Evolutionary conservation across 2,329 filamentous ascomycete genomes (phyloP).

Genomic region (Hortaea werneckii): DNA sequence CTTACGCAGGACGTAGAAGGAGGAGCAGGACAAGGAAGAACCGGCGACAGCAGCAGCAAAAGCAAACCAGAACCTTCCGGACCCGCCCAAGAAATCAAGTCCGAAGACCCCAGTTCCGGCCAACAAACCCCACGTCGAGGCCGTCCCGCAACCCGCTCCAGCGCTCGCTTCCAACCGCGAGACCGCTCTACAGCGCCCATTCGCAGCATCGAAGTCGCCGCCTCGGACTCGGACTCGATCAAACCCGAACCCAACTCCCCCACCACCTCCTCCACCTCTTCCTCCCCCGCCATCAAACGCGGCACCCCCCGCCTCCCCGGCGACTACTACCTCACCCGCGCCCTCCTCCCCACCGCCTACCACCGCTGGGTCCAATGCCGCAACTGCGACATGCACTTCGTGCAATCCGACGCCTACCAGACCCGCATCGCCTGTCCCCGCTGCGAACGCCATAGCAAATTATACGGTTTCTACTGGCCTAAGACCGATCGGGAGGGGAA

Average conservation of each 20-base stretch:
- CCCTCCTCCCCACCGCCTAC: constrained; percentile 66
- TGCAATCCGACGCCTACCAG: constrained; percentile 79
- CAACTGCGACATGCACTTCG: constrained; percentile 71
- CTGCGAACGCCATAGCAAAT: constrained; percentile 88
- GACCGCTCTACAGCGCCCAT: constrained; percentile 11
- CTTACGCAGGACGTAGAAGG: constrained; percentile 14
- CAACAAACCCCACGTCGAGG: not conserved
- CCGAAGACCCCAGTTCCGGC: not conserved
- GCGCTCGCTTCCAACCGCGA: not conserved
- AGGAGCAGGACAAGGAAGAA: too few relatives aligned
- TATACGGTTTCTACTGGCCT: constrained; percentile 93
- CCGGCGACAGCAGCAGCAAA: too few relatives aligned
- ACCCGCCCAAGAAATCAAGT: not conserved
- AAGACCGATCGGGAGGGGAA: constrained; percentile 78
- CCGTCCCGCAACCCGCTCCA: constrained; percentile 7
- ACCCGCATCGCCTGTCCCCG: constrained; percentile 79
- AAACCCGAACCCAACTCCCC: constrained; percentile 9
- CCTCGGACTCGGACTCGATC: constrained; percentile 7
- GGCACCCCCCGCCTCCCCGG: constrained; percentile 32
- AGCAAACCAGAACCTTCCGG: not conserved
- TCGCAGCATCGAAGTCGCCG: constrained; percentile 16
- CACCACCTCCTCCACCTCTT: not conserved
- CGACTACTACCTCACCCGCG: constrained; percentile 67
- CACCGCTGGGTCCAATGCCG: constrained; percentile 81
- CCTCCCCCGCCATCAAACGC: constrained; percentile 15